Conservation (phyloP, 2,329 filamentous ascomycete species). For the Fusarium concolor region DNA sequence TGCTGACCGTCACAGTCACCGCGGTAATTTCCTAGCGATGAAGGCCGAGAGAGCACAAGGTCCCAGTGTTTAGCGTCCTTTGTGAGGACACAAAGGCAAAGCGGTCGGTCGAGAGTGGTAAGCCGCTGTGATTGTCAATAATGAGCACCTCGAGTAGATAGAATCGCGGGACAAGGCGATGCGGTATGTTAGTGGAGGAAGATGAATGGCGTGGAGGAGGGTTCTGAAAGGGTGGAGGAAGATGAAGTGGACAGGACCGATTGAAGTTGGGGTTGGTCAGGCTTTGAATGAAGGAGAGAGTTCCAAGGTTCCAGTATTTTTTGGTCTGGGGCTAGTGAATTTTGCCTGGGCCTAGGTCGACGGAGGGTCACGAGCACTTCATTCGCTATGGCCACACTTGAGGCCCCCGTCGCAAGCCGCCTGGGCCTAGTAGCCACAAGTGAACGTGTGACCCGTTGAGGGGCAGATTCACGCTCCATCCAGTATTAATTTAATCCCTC, state of each 20-base stretch:
- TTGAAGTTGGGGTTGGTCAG: slow-evolving; percentile 28
- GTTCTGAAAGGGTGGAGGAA: slow-evolving; percentile 37
- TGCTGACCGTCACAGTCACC: slow-evolving; percentile 5
- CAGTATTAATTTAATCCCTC: slow-evolving; percentile 19
- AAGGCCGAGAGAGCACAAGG: background rate
- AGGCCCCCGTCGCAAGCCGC: slow-evolving; percentile 18
- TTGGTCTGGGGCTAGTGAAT: slow-evolving; percentile 37
- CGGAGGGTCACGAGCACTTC: slow-evolving; percentile 31
- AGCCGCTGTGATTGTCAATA: background rate
- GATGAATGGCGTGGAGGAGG: slow-evolving; percentile 18
- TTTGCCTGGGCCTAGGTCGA: slow-evolving; percentile 28
- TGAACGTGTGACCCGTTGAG: slow-evolving; percentile 18
- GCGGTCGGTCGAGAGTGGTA: background rate
- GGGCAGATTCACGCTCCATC: slow-evolving; percentile 18
- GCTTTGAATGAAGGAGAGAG: slow-evolving; percentile 36
- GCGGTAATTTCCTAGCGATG: slow-evolving; percentile 3
- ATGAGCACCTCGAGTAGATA: background rate
- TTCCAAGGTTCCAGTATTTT: slow-evolving; percentile 33
- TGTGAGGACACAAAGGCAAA: background rate
- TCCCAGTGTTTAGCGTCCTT: slow-evolving; percentile 1
- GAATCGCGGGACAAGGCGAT: background rate
- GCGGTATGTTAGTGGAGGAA: background rate
- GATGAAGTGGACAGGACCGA: slow-evolving; percentile 32
- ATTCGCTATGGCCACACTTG: slow-evolving; percentile 35
- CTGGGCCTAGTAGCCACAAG: slow-evolving; percentile 30